Conservation (phyloP, 352 stramenopile species). For the Phytophthora quininea region DNA sequence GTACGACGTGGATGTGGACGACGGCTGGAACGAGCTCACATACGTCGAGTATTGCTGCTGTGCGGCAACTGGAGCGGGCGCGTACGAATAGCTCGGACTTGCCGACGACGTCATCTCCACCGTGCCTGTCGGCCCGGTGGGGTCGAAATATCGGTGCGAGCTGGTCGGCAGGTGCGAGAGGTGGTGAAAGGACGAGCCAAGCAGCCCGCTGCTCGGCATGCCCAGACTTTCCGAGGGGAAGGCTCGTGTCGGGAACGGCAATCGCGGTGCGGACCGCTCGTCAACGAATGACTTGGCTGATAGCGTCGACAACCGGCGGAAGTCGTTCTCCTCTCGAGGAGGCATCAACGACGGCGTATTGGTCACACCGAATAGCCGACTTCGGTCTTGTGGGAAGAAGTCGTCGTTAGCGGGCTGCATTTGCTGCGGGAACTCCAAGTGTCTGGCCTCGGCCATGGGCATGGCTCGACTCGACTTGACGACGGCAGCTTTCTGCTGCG, state of each 20-base stretch:
- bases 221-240: constrained; percentile 51
- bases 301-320: constrained; percentile 10
- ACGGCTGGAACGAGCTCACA: constrained; percentile 37
- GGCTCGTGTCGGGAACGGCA: constrained; percentile 64
- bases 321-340: constrained; percentile 34
- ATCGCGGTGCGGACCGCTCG: constrained; percentile 29
- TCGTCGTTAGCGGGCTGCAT: constrained; percentile 17
- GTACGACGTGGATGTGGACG: constrained; percentile 29
- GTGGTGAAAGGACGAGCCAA: constrained; percentile 51
- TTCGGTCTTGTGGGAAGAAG: constrained; percentile 44
- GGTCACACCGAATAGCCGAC: constrained; percentile 26
- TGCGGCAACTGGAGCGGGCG: constrained; percentile 1
- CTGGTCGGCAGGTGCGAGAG: constrained; percentile 31
- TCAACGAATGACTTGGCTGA: constrained; percentile 42
- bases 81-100: constrained; percentile 30
- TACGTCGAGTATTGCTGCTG: constrained; percentile 48
- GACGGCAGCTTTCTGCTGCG: background rate
- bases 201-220: constrained; percentile 21
- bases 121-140: constrained; percentile 7
- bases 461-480: constrained; percentile 15
- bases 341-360: constrained; percentile 11
- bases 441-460: constrained; percentile 7
- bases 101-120: constrained; percentile 29
- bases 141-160: constrained; percentile 47
- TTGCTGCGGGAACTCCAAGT: constrained; percentile 21